Conservation (phyloP, 1,284 basidiomycete species). For the Trametes hirsuta region DNA sequence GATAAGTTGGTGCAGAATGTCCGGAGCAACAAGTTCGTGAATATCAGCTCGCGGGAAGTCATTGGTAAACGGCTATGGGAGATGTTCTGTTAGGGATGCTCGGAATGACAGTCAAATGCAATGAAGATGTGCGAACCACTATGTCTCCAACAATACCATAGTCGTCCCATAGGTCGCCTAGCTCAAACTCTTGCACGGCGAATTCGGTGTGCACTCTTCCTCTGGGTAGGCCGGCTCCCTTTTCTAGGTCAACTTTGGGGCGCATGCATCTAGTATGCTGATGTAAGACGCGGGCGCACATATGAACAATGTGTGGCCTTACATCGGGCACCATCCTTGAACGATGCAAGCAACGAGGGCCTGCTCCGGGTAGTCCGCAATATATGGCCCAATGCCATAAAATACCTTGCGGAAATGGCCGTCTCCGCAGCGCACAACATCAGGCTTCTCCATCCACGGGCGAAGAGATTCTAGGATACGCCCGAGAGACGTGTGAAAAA, state of each 20-base stretch:
- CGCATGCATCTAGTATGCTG: not conserved
- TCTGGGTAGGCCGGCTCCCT: not conserved
- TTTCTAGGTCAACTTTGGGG: not conserved
- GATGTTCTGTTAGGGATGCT: conserved; percentile 25
- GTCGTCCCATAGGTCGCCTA: conserved; percentile 19
- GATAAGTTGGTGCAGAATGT: conserved; percentile 25
- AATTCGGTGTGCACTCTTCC: conserved; percentile 12
- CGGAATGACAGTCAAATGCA: too few relatives aligned
- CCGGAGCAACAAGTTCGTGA: not conserved
- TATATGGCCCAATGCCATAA: conserved; percentile 34
- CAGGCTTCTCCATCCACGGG: conserved; percentile 26
- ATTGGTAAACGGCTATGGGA: conserved; percentile 12
- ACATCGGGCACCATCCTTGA: conserved; percentile 35
- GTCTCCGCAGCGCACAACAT: conserved; percentile 29
- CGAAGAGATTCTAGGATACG: conserved; percentile 22
- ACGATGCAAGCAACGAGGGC: conserved; percentile 28
- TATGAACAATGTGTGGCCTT: not conserved
- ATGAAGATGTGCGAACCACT: conserved; percentile 7
- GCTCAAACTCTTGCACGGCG: conserved; percentile 6
- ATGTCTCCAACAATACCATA: conserved; percentile 29
- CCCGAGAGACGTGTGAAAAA: conserved; percentile 25
- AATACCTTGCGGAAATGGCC: conserved; percentile 28
- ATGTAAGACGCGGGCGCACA: too few relatives aligned
- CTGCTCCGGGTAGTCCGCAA: conserved; percentile 38
- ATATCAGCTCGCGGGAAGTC: not conserved